A percentile compares a stretch with the other conserved stretches of the same genome.
Conservation (phyloP, 495 filamentous ascomycete genomes). For the Aspergillus wentii region DNA sequence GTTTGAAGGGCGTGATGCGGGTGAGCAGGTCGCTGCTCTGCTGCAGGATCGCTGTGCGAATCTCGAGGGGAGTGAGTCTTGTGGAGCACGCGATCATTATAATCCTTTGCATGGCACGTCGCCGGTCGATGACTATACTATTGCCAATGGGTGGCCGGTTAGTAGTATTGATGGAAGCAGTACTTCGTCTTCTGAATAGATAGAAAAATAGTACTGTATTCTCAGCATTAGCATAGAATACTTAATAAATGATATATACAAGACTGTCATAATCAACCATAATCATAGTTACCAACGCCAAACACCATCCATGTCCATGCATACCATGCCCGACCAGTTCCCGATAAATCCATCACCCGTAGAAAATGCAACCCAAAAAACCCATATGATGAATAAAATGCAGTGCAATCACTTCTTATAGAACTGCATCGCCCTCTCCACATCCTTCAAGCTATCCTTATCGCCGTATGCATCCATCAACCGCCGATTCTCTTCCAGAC, state of each 20-base stretch:
- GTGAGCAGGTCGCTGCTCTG: slow-evolving; percentile 43
- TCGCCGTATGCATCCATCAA: slow-evolving; percentile 57
- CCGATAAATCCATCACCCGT: no score
- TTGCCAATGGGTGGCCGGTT: slow-evolving; percentile 27
- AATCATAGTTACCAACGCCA: no score
- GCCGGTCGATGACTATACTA: slow-evolving; percentile 8
- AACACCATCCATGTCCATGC: no score
- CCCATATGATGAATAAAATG: no score
- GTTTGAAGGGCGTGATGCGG: slow-evolving; percentile 55
- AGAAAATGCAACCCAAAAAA: no score
- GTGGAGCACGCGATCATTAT: slow-evolving; percentile 22
- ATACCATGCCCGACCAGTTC: no score
- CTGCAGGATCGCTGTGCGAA: slow-evolving; percentile 3
- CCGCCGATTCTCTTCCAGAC: slow-evolving; percentile 27
- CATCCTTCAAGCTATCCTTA: slow-evolving; percentile 48
- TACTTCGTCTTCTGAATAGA: no score
- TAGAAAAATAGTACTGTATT: no score
- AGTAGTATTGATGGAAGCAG: slow-evolving; percentile 10
- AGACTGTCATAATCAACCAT: no score
- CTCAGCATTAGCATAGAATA: no score
- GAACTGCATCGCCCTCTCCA: slow-evolving; percentile 52
- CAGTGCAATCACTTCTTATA: slow-evolving; percentile 31
- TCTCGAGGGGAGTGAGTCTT: slow-evolving; percentile 1
- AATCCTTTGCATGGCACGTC: slow-evolving; percentile 25
- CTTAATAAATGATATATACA: no score